These are phyloP conservation scores for Globisporangium echinulatum DNA, from an alignment of 352 stramenopile species.

Conservation along the genomic window DNA sequence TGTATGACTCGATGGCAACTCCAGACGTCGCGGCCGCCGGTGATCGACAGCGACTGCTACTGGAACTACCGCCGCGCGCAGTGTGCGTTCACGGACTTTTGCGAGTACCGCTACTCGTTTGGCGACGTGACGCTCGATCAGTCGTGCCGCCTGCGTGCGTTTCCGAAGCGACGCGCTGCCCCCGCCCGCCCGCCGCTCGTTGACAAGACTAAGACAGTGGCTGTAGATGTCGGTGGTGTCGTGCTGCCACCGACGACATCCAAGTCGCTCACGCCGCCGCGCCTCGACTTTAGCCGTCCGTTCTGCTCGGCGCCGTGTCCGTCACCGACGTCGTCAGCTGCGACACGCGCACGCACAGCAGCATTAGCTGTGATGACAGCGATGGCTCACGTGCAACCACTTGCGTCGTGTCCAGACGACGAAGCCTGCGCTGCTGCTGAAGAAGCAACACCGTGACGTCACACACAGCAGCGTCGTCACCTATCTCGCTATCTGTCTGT, in stretches of 20 bases:
- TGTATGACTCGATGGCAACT: background rate
- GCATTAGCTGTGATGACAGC: background rate
- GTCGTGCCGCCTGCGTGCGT: conserved; percentile 53
- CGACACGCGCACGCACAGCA: background rate
- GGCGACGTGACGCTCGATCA: conserved; percentile 77
- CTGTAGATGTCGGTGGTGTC: background rate
- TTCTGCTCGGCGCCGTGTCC: conserved; percentile 40
- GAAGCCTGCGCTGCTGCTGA: too few species aligned
- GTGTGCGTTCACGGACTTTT: conserved; percentile 73
- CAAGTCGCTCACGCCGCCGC: background rate
- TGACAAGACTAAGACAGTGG: background rate
- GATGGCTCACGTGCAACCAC: background rate
- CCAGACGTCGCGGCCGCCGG: conserved; percentile 50
- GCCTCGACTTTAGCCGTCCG: conserved; percentile 18
- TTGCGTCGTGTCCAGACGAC: too few species aligned
- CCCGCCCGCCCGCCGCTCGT: conserved; percentile 5
- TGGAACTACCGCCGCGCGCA: conserved; percentile 74
- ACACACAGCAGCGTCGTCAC: too few species aligned
- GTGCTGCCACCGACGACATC: background rate
- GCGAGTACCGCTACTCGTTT: conserved; percentile 80
- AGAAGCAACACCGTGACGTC: too few species aligned
- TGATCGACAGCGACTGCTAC: conserved; percentile 76
- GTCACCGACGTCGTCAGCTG: background rate
- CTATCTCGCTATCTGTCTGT: too few species aligned
- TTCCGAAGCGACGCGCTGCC: conserved; percentile 24